Conservation (phyloP, 75 land plant species). For the Isoetes taiwanensis region DNA sequence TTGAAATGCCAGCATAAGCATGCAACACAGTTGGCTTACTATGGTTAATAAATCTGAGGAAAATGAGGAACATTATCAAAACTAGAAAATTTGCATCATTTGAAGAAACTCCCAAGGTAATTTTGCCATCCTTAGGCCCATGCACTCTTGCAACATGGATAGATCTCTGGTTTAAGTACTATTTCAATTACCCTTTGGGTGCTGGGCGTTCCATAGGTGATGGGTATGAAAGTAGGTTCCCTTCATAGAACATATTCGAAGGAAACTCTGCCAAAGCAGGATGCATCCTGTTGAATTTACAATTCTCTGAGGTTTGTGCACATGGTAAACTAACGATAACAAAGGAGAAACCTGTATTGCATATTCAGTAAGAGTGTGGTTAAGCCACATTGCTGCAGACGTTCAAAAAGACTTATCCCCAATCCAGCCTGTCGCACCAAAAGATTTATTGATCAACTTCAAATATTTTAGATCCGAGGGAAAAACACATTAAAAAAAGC, state of each 20-base stretch:
- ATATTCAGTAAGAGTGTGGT: constrained; percentile 24
- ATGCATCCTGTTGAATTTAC: constrained; percentile 19
- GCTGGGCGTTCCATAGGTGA: constrained; percentile 22
- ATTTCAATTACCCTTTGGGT: constrained; percentile 22
- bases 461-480: neutral
- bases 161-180: neutral
- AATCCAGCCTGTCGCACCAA: constrained; percentile 18
- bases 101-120: no score
- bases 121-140: no score
- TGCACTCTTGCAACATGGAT: neutral
- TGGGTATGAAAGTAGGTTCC: constrained; percentile 18
- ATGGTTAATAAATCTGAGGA: no score
- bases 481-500: neutral
- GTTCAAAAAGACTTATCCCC: constrained; percentile 27
- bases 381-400: constrained; percentile 24
- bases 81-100: no score
- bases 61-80: no score
- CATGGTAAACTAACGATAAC: neutral
- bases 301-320: neutral
- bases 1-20: no score
- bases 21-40: no score
- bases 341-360: constrained; percentile 22
- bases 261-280: constrained; percentile 28
- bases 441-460: neutral
- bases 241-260: constrained; percentile 22